Percentiles rank a stretch among this genome's conserved stretches.
phyloP scores from a whole-genome alignment of 2,329 filamentous ascomycete genomes.

The Exserohilum rostratum region DNA sequence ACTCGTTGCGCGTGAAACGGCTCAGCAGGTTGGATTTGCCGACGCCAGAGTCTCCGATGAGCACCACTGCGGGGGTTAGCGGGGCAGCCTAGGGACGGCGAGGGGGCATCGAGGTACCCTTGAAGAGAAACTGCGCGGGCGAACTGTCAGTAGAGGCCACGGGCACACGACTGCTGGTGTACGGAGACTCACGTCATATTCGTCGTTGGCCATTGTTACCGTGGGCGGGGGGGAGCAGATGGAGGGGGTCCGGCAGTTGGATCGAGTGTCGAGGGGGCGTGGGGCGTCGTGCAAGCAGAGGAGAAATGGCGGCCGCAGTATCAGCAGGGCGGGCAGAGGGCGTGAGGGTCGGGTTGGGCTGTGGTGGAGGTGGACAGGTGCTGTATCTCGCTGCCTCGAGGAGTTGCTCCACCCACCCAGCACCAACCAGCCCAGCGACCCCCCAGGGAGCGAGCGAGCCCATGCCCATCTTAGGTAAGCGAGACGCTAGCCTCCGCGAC shows the following conservation, averaged over 20 bases:
- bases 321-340: not conserved
- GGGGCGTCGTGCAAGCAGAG: not conserved
- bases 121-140: slow-evolving; percentile 87
- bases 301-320: not conserved
- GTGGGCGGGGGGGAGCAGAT: slow-evolving; percentile 36
- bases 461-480: slow-evolving; percentile 12
- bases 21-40: slow-evolving; percentile 99
- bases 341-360: slow-evolving; percentile 1
- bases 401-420: slow-evolving; percentile 16
- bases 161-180: slow-evolving; percentile 25
- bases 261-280: not conserved
- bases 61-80: slow-evolving; percentile 71
- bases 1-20: slow-evolving; percentile 99
- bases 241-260: slow-evolving; percentile 9
- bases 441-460: slow-evolving; percentile 10
- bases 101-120: slow-evolving; percentile 67
- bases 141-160: slow-evolving; percentile 29
- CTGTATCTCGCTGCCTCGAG: slow-evolving; percentile 18
- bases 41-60: slow-evolving; percentile 99
- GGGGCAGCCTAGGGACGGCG: slow-evolving; percentile 19
- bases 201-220: slow-evolving; percentile 91
- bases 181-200: slow-evolving; percentile 86
- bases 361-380: slow-evolving; percentile 17
- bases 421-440: slow-evolving; percentile 12
- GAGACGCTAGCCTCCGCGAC: slow-evolving; percentile 9